phyloP scores from a whole-genome alignment of 108 stramenopile genomes.

The Pseudonitzschia multistriata region DNA sequence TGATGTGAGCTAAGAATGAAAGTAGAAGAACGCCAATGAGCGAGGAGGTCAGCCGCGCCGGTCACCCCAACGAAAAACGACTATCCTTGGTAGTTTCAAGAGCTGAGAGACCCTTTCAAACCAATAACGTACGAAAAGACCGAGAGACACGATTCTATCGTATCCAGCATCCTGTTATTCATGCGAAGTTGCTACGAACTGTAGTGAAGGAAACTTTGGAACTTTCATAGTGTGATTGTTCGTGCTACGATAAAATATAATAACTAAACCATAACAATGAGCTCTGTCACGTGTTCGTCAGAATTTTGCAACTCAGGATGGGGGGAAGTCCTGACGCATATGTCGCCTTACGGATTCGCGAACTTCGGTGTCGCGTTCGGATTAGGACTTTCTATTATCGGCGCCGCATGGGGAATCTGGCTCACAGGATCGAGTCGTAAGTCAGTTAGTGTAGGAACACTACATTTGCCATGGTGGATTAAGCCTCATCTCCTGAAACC shows the following conservation, averaged over 20 bases:
- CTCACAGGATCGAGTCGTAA: conserved; percentile 84
- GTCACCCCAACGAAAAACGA: conserved; percentile 11
- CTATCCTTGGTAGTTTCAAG: background rate
- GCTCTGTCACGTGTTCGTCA: conserved; percentile 51
- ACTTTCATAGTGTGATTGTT: too few species aligned
- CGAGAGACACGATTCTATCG: background rate
- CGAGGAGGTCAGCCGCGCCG: conserved; percentile 8
- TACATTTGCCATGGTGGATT: background rate
- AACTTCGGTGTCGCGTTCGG: conserved; percentile 97
- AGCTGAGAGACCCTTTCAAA: background rate
- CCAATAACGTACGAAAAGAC: background rate
- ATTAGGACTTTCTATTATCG: conserved; percentile 93
- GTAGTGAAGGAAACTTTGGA: too few species aligned
- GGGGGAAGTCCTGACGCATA: conserved; percentile 96
- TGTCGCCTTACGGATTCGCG: conserved; percentile 97
- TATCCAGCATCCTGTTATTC: too few species aligned
- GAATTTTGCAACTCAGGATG: conserved; percentile 89
- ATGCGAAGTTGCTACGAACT: too few species aligned
- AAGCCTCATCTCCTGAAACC: too few species aligned
- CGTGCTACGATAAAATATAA: background rate
- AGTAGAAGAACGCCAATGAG: background rate
- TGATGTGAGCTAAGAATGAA: background rate
- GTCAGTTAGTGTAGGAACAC: conserved; percentile 1
- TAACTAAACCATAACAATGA: conserved; percentile 16
- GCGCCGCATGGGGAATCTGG: conserved; percentile 98